Evolutionary conservation across 306 rosid species (phyloP).

Genomic region (Citrullus amarus): DNA sequence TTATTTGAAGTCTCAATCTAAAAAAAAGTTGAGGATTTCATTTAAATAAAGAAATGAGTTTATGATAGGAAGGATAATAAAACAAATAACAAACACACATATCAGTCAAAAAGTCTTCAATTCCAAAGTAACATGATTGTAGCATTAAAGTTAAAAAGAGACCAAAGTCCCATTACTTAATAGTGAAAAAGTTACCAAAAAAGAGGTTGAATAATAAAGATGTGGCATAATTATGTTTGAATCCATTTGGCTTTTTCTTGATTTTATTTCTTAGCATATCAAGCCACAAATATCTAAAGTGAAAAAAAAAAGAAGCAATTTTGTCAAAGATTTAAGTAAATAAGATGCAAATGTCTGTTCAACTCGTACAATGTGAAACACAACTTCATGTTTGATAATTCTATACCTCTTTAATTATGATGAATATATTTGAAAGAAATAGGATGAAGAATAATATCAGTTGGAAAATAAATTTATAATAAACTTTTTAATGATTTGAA

Average conservation of each 20-base stretch:
- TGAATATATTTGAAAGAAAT: neutral
- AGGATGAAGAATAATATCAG: neutral
- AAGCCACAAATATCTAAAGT: neutral
- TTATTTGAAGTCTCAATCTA: conserved; percentile 14
- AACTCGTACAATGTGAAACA: neutral
- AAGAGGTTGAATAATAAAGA: conserved; percentile 1
- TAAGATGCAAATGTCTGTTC: neutral
- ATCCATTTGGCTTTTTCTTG: conserved; percentile 4
- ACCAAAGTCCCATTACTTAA: neutral
- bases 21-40: conserved; percentile 17
- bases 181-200: conserved; percentile 6
- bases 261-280: neutral
- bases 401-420: neutral
- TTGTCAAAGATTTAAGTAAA: neutral
- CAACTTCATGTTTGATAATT: no score
- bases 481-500: neutral
- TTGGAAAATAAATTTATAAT: neutral
- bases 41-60: conserved; percentile 11
- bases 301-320: neutral
- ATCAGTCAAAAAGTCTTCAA: neutral
- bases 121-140: conserved; percentile 11
- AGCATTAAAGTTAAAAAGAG: conserved; percentile 5
- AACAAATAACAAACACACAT: conserved; percentile 10
- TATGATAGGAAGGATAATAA: conserved; percentile 17
- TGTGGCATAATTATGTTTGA: conserved; percentile 1